Percentiles rank a stretch among this genome's conserved stretches.
phyloP scores from a whole-genome alignment of 345 rosid species.

The Acer negundo region DNA sequence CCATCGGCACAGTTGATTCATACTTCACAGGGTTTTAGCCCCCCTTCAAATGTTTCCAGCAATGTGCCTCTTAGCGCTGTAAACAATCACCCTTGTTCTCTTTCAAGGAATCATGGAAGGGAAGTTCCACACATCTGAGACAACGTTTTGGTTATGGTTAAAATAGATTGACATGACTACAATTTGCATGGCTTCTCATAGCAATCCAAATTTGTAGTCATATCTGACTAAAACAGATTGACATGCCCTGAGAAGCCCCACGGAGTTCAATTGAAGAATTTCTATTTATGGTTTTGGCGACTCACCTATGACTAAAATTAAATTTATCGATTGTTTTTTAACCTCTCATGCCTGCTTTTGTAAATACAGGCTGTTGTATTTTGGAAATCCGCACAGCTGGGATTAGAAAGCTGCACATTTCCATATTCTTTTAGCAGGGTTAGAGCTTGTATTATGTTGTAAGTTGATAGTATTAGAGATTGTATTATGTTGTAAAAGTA shows the following conservation, averaged over 20 bases:
- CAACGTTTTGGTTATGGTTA: conserved; percentile 5
- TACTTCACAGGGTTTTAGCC: conserved; percentile 29
- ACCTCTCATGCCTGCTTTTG: background rate
- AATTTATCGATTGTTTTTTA: background rate
- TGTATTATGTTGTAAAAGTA: background rate
- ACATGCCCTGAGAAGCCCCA: background rate
- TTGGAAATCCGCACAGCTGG: background rate
- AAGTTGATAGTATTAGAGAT: background rate
- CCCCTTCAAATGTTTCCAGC: conserved; percentile 30
- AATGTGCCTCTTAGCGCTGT: conserved; percentile 26
- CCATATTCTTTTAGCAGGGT: background rate
- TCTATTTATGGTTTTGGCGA: background rate
- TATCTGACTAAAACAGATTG: background rate
- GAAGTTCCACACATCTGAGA: conserved; percentile 29
- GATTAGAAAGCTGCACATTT: conserved; percentile 4
- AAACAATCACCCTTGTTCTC: conserved; percentile 36
- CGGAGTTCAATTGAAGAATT: background rate
- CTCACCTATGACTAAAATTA: background rate
- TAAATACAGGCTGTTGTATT: conserved; percentile 6
- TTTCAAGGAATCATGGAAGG: conserved; percentile 34
- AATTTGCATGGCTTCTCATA: background rate
- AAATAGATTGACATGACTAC: conserved; percentile 5
- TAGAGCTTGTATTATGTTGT: background rate
- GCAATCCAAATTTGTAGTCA: background rate
- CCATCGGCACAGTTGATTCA: conserved; percentile 13